Evolutionary conservation across 2,329 filamentous ascomycete genomes (phyloP).

Genomic region (Arthroderma sp.): DNA sequence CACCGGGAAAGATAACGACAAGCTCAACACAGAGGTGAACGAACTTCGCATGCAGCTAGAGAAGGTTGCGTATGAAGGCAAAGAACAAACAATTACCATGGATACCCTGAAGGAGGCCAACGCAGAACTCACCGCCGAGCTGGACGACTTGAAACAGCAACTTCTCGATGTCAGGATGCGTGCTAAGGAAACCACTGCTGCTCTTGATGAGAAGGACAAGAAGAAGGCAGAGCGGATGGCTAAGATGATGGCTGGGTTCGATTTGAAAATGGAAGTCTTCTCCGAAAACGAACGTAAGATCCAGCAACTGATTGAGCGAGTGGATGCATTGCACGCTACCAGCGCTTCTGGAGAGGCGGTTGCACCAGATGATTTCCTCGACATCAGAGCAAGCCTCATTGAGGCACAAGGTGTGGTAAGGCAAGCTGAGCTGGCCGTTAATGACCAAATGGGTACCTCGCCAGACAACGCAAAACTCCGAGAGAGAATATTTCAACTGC

Average conservation of each 20-base stretch:
- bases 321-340: constrained; percentile 66
- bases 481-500: constrained; percentile 56
- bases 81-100: constrained; percentile 95
- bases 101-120: constrained; percentile 95
- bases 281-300: constrained; percentile 85
- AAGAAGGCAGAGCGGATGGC: constrained; percentile 99
- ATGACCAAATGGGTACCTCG: constrained; percentile 10
- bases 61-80: constrained; percentile 87
- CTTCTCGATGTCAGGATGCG: constrained; percentile 93
- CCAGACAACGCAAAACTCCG: constrained; percentile 58
- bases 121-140: constrained; percentile 73
- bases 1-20: constrained; percentile 80
- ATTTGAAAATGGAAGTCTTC: constrained; percentile 83
- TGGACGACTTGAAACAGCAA: constrained; percentile 93
- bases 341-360: constrained; percentile 66
- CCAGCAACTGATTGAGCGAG: constrained; percentile 65
- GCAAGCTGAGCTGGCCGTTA: constrained; percentile 75
- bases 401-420: constrained; percentile 87
- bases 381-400: constrained; percentile 63
- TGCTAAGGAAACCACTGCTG: constrained; percentile 80
- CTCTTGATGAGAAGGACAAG: constrained; percentile 92
- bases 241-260: constrained; percentile 99
- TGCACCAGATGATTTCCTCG: constrained; percentile 65
- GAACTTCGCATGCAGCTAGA: constrained; percentile 95
- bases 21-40: constrained; percentile 70